Conservation (phyloP, 176 grass and related monocot genomes). For the Rhynchospora tenuis region DNA sequence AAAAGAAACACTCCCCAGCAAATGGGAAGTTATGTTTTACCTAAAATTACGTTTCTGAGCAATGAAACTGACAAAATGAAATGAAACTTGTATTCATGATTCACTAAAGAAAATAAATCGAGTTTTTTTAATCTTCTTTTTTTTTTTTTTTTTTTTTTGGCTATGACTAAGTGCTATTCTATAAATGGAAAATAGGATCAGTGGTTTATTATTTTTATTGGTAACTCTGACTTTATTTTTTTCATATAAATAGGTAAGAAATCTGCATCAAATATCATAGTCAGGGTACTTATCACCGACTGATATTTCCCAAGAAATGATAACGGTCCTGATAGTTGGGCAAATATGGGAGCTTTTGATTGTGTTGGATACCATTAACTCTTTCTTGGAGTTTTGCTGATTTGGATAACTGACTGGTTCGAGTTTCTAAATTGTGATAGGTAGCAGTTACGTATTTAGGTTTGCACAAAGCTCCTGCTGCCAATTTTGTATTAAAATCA, state of each 20-base stretch:
- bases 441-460: slow-evolving; percentile 1
- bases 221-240: background rate
- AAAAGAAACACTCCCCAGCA: background rate
- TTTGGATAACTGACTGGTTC: background rate
- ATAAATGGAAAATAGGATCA: background rate
- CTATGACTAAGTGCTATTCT: background rate
- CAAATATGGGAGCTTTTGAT: background rate
- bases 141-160: too few relatives aligned
- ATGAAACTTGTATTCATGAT: background rate
- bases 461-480: background rate
- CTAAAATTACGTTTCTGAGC: background rate
- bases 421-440: background rate
- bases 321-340: background rate
- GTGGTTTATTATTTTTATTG: background rate
- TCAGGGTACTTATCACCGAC: background rate
- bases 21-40: background rate
- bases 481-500: background rate
- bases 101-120: background rate
- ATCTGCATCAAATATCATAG: background rate
- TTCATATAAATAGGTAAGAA: background rate
- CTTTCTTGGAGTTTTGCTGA: background rate
- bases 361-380: background rate
- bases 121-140: background rate
- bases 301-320: background rate
- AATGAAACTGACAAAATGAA: background rate